Evolutionary conservation across 2,329 filamentous ascomycete species (phyloP).

Genomic region (Sphaerulina musiva): DNA sequence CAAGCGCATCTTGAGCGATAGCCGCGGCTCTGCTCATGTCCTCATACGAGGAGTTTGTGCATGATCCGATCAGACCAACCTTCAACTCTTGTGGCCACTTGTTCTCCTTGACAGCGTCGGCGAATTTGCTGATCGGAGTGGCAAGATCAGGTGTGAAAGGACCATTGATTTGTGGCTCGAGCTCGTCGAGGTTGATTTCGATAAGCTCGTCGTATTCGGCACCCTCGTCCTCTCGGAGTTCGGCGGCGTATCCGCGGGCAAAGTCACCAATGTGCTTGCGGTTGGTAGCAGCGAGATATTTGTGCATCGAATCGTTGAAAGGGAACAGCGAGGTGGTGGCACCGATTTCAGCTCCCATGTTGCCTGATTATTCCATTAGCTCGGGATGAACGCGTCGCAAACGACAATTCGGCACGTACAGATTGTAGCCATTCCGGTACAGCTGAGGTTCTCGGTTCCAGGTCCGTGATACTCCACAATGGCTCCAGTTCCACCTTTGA

Average conservation of each 20-base stretch:
- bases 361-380: conserved; percentile 2
- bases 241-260: conserved; percentile 72
- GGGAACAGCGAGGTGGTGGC: conserved; percentile 93
- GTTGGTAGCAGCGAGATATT: conserved; percentile 90
- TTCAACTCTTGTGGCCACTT: conserved; percentile 95
- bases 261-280: conserved; percentile 86
- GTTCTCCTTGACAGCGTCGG: conserved; percentile 87
- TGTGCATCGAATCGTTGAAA: conserved; percentile 96
- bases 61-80: conserved; percentile 94
- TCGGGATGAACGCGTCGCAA: too few species aligned
- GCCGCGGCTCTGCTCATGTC: conserved; percentile 92
- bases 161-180: conserved; percentile 97
- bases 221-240: conserved; percentile 80
- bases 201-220: conserved; percentile 94
- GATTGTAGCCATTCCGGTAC: conserved; percentile 84
- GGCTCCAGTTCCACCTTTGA: conserved; percentile 88
- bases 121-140: conserved; percentile 96
- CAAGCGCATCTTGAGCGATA: conserved; percentile 82
- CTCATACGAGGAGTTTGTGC: conserved; percentile 85
- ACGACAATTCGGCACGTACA: conserved; percentile 39
- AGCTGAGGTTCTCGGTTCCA: conserved; percentile 66
- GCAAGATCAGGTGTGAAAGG: conserved; percentile 98
- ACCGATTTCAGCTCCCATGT: conserved; percentile 58
- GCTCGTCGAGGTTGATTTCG: conserved; percentile 88
- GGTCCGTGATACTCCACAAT: conserved; percentile 44